Evolutionary conservation across 2,329 filamentous ascomycete genomes (phyloP), one percentile per base, ranked within the genome.

Genomic region (Ophiostoma pallidulum): DNA sequence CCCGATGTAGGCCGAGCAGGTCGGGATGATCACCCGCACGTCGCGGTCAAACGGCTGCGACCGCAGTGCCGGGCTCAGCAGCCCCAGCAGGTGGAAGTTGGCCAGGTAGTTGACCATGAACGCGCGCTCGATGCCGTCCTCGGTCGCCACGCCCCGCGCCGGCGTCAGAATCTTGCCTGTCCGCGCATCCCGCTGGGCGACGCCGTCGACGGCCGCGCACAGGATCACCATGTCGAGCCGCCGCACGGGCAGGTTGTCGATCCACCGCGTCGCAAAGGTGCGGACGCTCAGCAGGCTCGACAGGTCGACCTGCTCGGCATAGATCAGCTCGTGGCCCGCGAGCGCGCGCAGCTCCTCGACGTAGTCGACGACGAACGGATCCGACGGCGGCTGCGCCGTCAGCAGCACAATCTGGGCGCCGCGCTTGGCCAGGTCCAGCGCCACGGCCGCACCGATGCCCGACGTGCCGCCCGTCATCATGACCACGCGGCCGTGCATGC

Each of bases 81-180:
- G 94, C 54, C 86, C 86, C 38, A 98, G 74, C 4, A 98, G 74
- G 60, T 98, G 94, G 67, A 96, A 97, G 64, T 96, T 97, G 53
- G 89, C 84, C 33, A 98, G 75, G 64, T 89, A 98, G 62, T 98
- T 98, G 57, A 97, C 73, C 68, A 89, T 88, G 90, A 90, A 97
- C 51, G 85, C 91, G 55, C 83, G 76, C 61, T 97, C 91, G 13
- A 97, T 69, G 1, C 88, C 89, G 59, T 96, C 89, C 6, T 72
- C 66, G 0, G 89, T 94, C 26, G 54, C 77, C 69, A 1, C 33
- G 20, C 64, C 68, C 24, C 77, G 70, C 2, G 38, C 39, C 20
- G 46, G 41, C 28, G 16, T 7, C 40, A 45, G 18, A 13, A 41
- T n/a, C 32, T 41, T 40, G 24, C 35, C 43, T 14, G 29, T 37